Base-by-base conservation (phyloP, 371 early-diverging fungal species). In the Zychaea mexicana region DNA sequence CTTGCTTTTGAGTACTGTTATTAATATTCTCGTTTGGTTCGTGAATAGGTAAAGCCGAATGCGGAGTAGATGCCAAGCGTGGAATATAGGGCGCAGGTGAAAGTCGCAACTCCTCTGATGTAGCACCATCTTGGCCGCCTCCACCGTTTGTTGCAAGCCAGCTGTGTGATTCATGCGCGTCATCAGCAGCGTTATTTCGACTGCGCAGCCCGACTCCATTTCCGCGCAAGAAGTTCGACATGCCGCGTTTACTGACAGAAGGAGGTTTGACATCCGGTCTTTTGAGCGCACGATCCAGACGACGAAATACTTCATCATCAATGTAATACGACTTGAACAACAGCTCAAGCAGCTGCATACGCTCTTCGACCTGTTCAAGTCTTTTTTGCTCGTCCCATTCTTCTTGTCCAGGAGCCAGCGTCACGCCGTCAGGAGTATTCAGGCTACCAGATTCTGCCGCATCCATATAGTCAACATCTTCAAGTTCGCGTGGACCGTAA, bases 341-440 rank as follows among this genome's bases (percentile, higher is more conserved):
- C 9, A 63, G 12, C 31, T 63, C 63, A 26, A 63, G 15, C 0
- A 74, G 4, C 49, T 74, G 70, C 52, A 74, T 57, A 24, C 75
- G 68, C 19, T 71, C 71, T 55, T 74, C 75, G 26, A 74, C 60
- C 1, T 59, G 58, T 5, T 57, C 31, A 0, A 74, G 22, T 24
- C 71, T 60, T 33, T 52, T 38, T 7, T 58, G 60, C 3, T 69
- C 65, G 9, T 61, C 19, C 45, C 6, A 45, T 17, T 45, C 45
- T 45, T 45, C 45, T 19, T 6, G 12, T 17, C 10, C 5, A 45
- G 12, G 10, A 12, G 12, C 17, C 19, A 19, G n/a, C n/a, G 12
- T 19, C 45, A 45, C n/a, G n/a, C n/a, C n/a, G n/a, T 45, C n/a
- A 4, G 45, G 45, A 10, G 45, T 17, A 17, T 19, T 10, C 4